phyloP scores from a whole-genome alignment of 2,329 filamentous ascomycete genomes.

The Thelonectria olida region DNA sequence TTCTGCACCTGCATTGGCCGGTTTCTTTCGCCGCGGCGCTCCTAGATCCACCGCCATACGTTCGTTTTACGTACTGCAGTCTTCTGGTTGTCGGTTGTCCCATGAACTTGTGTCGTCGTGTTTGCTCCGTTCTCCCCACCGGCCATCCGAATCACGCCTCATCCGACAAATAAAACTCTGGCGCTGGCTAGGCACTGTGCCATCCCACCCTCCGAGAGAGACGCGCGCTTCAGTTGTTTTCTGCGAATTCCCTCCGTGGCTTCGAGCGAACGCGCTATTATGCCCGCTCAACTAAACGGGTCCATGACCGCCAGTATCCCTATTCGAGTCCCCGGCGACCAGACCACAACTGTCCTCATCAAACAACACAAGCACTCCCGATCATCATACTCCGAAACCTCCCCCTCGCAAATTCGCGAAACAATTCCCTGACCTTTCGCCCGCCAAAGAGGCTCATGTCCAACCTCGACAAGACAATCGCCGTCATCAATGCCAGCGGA shows the following conservation, averaged over 20 bases:
- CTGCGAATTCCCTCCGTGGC: slow-evolving; percentile 32
- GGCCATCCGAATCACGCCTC: slow-evolving; percentile 36
- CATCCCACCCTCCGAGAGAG: slow-evolving; percentile 24
- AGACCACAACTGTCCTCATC: slow-evolving; percentile 46
- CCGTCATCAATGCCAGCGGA: slow-evolving; percentile 94
- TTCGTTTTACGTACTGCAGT: slow-evolving; percentile 48
- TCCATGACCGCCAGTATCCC: slow-evolving; percentile 50
- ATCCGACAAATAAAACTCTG: slow-evolving; percentile 31
- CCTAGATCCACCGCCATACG: slow-evolving; percentile 45
- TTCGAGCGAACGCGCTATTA: slow-evolving; percentile 42
- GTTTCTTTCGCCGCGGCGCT: slow-evolving; percentile 31
- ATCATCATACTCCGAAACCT: slow-evolving; percentile 70
- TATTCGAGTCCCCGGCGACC: slow-evolving; percentile 49
- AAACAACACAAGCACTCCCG: slow-evolving; percentile 68
- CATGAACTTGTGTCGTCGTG: slow-evolving; percentile 31
- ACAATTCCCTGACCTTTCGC: slow-evolving; percentile 69
- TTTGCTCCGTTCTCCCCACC: slow-evolving; percentile 32
- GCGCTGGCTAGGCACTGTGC: slow-evolving; percentile 31
- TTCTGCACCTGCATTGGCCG: slow-evolving; percentile 43
- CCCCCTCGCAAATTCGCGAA: slow-evolving; percentile 62
- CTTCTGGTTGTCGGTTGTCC: slow-evolving; percentile 26
- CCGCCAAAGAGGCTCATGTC: slow-evolving; percentile 68
- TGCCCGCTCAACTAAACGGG: slow-evolving; percentile 52
- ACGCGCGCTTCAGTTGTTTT: slow-evolving; percentile 15
- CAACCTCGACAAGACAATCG: slow-evolving; percentile 79